Conservation (phyloP, 2,329 filamentous ascomycete species). For the Talaromyces sp. region DNA sequence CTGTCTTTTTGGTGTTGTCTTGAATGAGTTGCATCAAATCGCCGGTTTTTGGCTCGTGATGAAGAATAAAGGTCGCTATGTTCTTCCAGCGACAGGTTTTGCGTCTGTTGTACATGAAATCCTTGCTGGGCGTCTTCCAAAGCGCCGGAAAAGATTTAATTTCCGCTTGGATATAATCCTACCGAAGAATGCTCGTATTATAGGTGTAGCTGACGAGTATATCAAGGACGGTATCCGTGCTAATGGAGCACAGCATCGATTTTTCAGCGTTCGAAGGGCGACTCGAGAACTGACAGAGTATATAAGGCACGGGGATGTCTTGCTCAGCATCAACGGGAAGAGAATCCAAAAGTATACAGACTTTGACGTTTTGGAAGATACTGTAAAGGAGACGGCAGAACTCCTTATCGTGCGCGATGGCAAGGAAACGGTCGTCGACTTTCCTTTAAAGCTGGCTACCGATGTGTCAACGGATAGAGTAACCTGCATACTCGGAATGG, state of each 20-base stretch:
- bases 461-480: constrained; percentile 11
- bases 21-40: constrained; percentile 5
- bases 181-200: constrained; percentile 11
- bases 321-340: constrained; percentile 11
- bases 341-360: constrained; percentile 1
- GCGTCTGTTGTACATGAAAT: constrained; percentile 4
- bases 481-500: constrained; percentile 7
- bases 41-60: constrained; percentile 11
- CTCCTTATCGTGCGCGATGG: constrained; percentile 11
- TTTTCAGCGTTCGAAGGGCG: constrained; percentile 9
- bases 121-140: neutral
- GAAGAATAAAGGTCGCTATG: neutral
- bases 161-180: constrained; percentile 5
- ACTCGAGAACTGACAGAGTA: constrained; percentile 1
- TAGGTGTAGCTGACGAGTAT: constrained; percentile 12
- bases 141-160: constrained; percentile 5
- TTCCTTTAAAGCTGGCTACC: neutral
- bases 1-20: constrained; percentile 10
- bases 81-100: constrained; percentile 10
- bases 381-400: neutral
- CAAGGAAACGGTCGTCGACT: constrained; percentile 8
- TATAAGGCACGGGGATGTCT: constrained; percentile 11
- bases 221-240: constrained; percentile 2
- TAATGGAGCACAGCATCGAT: constrained; percentile 15
- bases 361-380: constrained; percentile 10